These are phyloP conservation scores for Conticribra weissflogii DNA, from an alignment of 108 stramenopile genomes.

Conservation along the genomic window DNA sequence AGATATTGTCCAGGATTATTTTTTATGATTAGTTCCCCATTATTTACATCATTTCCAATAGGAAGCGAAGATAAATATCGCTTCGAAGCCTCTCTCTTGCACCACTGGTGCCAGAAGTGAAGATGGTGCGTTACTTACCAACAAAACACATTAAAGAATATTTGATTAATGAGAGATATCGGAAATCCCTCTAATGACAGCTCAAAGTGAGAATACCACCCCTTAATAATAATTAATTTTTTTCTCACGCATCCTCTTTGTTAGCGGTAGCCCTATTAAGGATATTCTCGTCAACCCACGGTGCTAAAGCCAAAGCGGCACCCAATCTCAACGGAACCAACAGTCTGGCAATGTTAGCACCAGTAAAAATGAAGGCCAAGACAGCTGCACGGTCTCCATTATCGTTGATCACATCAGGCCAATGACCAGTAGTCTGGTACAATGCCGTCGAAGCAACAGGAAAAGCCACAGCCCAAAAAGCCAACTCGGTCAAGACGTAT, in stretches of 20 bases:
- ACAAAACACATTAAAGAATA: too few relatives aligned
- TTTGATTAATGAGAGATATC: too few relatives aligned
- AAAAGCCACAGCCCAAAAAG: slow-evolving; percentile 90
- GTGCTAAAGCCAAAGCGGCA: slow-evolving; percentile 88
- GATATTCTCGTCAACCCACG: slow-evolving; percentile 91
- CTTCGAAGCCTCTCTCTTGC: too few relatives aligned
- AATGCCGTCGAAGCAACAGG: slow-evolving; percentile 81
- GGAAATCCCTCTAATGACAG: too few relatives aligned
- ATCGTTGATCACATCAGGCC: slow-evolving; percentile 89
- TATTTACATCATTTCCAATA: too few relatives aligned
- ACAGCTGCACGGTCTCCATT: slow-evolving; percentile 79
- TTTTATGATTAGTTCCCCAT: too few relatives aligned
- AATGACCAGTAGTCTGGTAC: slow-evolving; percentile 84
- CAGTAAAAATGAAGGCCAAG: slow-evolving; percentile 81
- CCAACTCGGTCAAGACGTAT: slow-evolving; percentile 88
- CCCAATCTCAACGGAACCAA: slow-evolving; percentile 89
- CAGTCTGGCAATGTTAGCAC: slow-evolving; percentile 83
- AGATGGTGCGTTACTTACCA: too few relatives aligned
- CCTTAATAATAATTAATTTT: too few relatives aligned
- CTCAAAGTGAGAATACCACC: too few relatives aligned
- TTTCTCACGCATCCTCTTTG: background rate
- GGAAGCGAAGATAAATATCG: too few relatives aligned
- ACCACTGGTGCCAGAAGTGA: too few relatives aligned
- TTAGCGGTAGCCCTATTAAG: slow-evolving; percentile 47
- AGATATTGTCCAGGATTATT: too few relatives aligned